Evolutionary conservation across 352 stramenopile genomes (phyloP).

Genomic region (Phytophthora cryptogea): DNA sequence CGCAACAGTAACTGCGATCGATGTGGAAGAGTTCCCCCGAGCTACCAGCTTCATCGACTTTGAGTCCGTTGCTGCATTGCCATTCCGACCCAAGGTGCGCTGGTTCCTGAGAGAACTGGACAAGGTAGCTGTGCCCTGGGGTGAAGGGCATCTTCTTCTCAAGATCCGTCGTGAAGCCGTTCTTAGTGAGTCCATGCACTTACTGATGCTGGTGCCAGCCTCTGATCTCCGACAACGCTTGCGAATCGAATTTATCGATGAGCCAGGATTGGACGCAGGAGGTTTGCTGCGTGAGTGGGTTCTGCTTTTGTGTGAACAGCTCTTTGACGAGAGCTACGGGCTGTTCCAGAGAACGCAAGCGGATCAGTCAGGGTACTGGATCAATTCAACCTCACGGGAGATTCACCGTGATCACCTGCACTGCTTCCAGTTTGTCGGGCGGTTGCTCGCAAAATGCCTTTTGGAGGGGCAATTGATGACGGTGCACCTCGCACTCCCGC

Average conservation of each 20-base stretch:
- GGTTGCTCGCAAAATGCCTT: slow-evolving; percentile 77
- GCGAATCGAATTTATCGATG: slow-evolving; percentile 86
- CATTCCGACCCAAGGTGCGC: slow-evolving; percentile 73
- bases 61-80: slow-evolving; percentile 68
- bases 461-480: slow-evolving; percentile 79
- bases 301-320: slow-evolving; percentile 69
- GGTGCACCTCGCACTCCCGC: slow-evolving; percentile 73
- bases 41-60: slow-evolving; percentile 80
- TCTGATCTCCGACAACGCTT: slow-evolving; percentile 73
- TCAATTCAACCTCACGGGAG: slow-evolving; percentile 76
- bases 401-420: slow-evolving; percentile 74
- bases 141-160: slow-evolving; percentile 79
- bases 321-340: slow-evolving; percentile 81
- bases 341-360: slow-evolving; percentile 76
- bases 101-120: slow-evolving; percentile 82
- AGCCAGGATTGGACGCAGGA: slow-evolving; percentile 75
- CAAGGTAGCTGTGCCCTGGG: slow-evolving; percentile 77
- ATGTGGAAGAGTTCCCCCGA: slow-evolving; percentile 74
- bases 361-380: slow-evolving; percentile 82
- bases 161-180: slow-evolving; percentile 81
- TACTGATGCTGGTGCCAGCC: slow-evolving; percentile 78
- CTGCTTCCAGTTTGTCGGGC: slow-evolving; percentile 78
- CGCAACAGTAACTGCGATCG: slow-evolving; percentile 55
- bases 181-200: slow-evolving; percentile 80
- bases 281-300: slow-evolving; percentile 84